Conservation (phyloP, 2,329 filamentous ascomycete genomes). For the Simplicillium aogashimaense region DNA sequence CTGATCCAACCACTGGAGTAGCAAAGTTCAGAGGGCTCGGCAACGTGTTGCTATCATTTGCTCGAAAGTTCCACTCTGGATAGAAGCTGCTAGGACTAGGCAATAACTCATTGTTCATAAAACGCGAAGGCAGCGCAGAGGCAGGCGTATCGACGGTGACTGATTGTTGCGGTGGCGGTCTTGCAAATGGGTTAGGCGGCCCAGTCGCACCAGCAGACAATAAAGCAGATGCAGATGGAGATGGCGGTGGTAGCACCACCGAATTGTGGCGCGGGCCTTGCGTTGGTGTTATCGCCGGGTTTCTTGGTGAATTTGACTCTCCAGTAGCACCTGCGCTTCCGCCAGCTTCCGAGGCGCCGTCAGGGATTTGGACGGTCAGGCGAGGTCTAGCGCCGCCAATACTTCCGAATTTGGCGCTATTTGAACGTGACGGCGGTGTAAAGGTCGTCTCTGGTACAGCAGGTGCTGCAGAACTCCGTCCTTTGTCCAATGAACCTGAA, state of each 20-base stretch:
- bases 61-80: slow-evolving; percentile 73
- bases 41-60: slow-evolving; percentile 70
- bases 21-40: slow-evolving; percentile 90
- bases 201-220: slow-evolving; percentile 86
- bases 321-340: slow-evolving; percentile 54
- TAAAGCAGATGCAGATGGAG: slow-evolving; percentile 76
- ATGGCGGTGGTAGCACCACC: slow-evolving; percentile 84
- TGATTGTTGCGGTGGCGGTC: slow-evolving; percentile 66
- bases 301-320: slow-evolving; percentile 57
- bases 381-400: slow-evolving; percentile 64
- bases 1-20: slow-evolving; percentile 59
- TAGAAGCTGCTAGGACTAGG: slow-evolving; percentile 92
- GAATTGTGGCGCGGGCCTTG: slow-evolving; percentile 44
- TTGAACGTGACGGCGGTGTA: slow-evolving; percentile 66
- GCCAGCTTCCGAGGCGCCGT: slow-evolving; percentile 69
- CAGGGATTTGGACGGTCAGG: slow-evolving; percentile 90
- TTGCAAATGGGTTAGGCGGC: slow-evolving; percentile 89
- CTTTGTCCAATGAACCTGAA: slow-evolving; percentile 32
- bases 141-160: slow-evolving; percentile 58
- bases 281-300: slow-evolving; percentile 47
- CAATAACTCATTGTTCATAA: slow-evolving; percentile 77
- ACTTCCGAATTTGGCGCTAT: slow-evolving; percentile 49
- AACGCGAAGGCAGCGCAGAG: slow-evolving; percentile 86
- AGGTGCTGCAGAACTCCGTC: slow-evolving; percentile 43
- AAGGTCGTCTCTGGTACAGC: slow-evolving; percentile 56